Percentiles rank a stretch among this genome's conserved stretches.
Evolutionary conservation across 371 early-diverging fungal genomes (phyloP).

Genomic region (Mucor mucedo): DNA sequence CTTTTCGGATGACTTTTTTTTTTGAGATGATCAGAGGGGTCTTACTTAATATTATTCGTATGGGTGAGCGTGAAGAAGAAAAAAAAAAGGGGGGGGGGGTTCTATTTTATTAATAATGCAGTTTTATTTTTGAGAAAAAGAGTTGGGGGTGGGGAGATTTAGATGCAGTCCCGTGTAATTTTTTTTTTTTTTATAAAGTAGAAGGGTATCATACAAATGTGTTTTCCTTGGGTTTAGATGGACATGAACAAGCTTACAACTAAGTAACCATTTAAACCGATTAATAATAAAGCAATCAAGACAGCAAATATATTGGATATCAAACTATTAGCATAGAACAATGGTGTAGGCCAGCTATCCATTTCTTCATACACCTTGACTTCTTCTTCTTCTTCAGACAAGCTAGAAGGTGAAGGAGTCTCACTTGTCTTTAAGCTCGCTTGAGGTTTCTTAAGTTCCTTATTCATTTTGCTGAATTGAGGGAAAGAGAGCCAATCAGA

Average conservation of each 20-base stretch:
- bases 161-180: neutral
- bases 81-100: no score
- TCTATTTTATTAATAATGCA: no score
- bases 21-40: no score
- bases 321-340: conserved; percentile 38
- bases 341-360: conserved; percentile 30
- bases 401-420: neutral
- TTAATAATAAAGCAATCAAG: conserved; percentile 53
- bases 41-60: no score
- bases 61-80: no score
- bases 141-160: neutral
- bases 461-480: conserved; percentile 27
- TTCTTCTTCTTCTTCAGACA: neutral
- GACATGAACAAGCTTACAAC: conserved; percentile 43
- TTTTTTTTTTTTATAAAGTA: no score
- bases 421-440: no score
- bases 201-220: neutral
- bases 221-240: conserved; percentile 3
- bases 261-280: conserved; percentile 64
- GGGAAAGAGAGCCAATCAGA: conserved; percentile 29
- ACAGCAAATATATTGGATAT: conserved; percentile 49
- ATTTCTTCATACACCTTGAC: neutral
- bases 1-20: no score
- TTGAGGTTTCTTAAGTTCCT: neutral
- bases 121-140: neutral